These are phyloP conservation scores for Starmera caribaea DNA, from an alignment of 805 yeast species.

Conservation along the genomic window DNA sequence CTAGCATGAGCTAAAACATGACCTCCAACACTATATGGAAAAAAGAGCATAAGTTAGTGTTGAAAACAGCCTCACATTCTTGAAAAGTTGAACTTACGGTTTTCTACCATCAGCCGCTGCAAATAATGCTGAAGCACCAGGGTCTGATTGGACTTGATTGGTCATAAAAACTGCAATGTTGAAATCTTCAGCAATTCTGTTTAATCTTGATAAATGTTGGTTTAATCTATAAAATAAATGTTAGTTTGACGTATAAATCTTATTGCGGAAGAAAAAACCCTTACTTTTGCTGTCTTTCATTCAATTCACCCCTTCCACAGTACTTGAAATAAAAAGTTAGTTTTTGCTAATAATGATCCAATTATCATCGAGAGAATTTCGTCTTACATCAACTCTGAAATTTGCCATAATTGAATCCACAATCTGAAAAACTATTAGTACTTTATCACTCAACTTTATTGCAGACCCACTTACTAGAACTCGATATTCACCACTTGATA, in stretches of 20 bases:
- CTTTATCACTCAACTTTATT: too few species aligned
- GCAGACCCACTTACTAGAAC: conserved; percentile 39
- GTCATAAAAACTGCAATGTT: conserved; percentile 69
- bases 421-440: conserved; percentile 15
- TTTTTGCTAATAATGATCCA: not conserved
- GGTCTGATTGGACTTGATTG: conserved; percentile 77
- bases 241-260: not conserved
- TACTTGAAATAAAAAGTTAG: conserved; percentile 23
- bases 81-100: conserved; percentile 34
- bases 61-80: too few species aligned
- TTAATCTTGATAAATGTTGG: conserved; percentile 42
- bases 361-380: too few species aligned
- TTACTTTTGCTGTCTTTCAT: conserved; percentile 64
- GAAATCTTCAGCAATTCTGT: conserved; percentile 65
- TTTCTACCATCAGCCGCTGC: conserved; percentile 78
- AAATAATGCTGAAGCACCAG: conserved; percentile 72
- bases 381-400: conserved; percentile 58
- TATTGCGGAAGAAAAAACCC: conserved; percentile 8
- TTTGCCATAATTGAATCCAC: conserved; percentile 75
- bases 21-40: conserved; percentile 53
- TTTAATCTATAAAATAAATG: conserved; percentile 22
- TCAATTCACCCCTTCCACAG: conserved; percentile 68
- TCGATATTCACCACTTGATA: conserved; percentile 58
- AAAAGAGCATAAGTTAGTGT: too few species aligned
- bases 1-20: conserved; percentile 77